Evolutionary conservation across 768 basidiomycete species (phyloP), one percentile per base, ranked within the genome.

Genomic region (Suillus subaureus): DNA sequence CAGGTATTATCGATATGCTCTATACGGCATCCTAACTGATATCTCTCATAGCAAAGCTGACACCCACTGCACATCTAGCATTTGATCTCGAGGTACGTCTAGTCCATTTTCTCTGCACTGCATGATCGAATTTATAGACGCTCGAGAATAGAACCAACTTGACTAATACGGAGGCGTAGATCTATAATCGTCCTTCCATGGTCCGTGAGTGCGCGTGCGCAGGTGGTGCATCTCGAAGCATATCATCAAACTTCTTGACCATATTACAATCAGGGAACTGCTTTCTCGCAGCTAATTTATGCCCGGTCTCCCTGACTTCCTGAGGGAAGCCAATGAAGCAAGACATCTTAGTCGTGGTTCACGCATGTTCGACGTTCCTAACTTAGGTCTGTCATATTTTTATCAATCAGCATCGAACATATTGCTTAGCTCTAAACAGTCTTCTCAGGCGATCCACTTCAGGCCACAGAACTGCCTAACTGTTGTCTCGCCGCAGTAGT

Each of bases 341-440:
- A 54, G 39, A 40, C 57, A 40, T 26, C 57, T 58, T 40, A 60
- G 40, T 60, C 58, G 58, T 60, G 58, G 26, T 60, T 28, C 11
- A 60, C 26, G 58, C 40, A 28, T 60, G 39, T 58, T 58, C 35
- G 11, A 39, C 23, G 4, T 9, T 28, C 37, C 57, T 18, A 58
- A 16, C 39, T 58, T 18, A 26, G 57, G 26, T 40, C 18, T 31
- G 58, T 28, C 26, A 31, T 58, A 58, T 42, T 60, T 40, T 40
- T 42, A 28, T 42, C 39, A 58, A 58, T 40, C 37, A 40, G 2
- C 23, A 57, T 39, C 56, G 23, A 39, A 26, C 37, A 11, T 40
- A 58, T 28, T 18, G 57, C 39, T 58, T 16, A 40, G 15, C 57
- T 58, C 39, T 40, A 60, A 58, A 28, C 26, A 60, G 40, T 13